These are phyloP conservation scores for Alternaria sp. DNA, from an alignment of 2,329 filamentous ascomycete genomes.

Conservation along the genomic window DNA sequence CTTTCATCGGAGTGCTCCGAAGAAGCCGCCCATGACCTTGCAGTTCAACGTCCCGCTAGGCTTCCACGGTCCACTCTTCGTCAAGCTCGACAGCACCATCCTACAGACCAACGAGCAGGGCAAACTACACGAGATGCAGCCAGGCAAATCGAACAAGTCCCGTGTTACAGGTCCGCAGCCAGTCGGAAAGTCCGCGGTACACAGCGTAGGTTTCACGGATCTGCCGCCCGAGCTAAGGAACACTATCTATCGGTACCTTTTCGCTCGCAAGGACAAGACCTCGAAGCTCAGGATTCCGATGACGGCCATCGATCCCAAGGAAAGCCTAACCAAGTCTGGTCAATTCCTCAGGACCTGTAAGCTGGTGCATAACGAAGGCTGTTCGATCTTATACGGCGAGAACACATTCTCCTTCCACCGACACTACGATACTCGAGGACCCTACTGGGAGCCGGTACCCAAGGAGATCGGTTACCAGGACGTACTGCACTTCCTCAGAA, in stretches of 20 bases:
- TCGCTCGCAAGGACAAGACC: constrained; percentile 42
- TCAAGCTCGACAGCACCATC: constrained; percentile 49
- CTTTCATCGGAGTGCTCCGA: constrained; percentile 19
- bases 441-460: constrained; percentile 51
- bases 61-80: constrained; percentile 53
- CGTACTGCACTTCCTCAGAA: constrained; percentile 53
- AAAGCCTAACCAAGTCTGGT: constrained; percentile 50
- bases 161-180: not conserved
- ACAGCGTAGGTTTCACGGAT: constrained; percentile 31
- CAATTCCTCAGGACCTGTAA: constrained; percentile 57
- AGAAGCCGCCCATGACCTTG: constrained; percentile 44
- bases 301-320: not conserved
- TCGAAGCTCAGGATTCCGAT: constrained; percentile 46
- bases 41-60: constrained; percentile 56
- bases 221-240: constrained; percentile 55
- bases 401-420: constrained; percentile 57
- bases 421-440: constrained; percentile 44
- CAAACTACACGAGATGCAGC: constrained; percentile 24
- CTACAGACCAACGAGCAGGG: constrained; percentile 19
- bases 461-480: constrained; percentile 58
- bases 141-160: constrained; percentile 15
- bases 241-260: constrained; percentile 54
- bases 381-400: constrained; percentile 58
- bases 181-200: not conserved
- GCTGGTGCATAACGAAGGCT: constrained; percentile 54